Percentiles rank a stretch among this genome's conserved stretches.
Conservation (phyloP, 768 basidiomycete species). For the Russula vinacea region DNA sequence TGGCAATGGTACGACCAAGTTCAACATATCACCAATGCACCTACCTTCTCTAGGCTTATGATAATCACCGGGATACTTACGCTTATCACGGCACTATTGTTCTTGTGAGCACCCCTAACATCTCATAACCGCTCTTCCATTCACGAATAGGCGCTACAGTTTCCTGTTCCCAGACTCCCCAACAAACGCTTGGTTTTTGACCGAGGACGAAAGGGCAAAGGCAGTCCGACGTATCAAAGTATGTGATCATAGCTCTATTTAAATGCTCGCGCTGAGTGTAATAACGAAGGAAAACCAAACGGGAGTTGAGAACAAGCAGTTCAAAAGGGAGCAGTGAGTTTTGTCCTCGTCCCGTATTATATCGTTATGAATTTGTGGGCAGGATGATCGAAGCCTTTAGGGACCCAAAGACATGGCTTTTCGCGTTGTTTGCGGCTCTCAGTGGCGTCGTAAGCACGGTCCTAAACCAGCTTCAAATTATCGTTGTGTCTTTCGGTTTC, state of each 20-base stretch:
- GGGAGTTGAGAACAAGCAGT: conserved; percentile 77
- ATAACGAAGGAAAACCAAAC: conserved; percentile 62
- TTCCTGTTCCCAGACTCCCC: conserved; percentile 76
- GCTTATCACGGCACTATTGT: conserved; percentile 47
- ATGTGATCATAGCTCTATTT: neutral
- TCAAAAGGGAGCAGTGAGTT: conserved; percentile 74
- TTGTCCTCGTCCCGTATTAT: neutral
- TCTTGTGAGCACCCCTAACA: conserved; percentile 46
- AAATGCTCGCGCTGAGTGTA: neutral
- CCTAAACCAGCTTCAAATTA: conserved; percentile 64
- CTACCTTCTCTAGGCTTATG: conserved; percentile 51
- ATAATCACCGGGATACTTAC: conserved; percentile 64
- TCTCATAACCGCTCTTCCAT: neutral
- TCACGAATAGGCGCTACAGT: conserved; percentile 38
- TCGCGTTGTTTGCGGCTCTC: conserved; percentile 61
- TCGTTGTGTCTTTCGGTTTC: conserved; percentile 66
- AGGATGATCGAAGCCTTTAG: conserved; percentile 66
- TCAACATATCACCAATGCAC: conserved; percentile 1
- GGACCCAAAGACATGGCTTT: conserved; percentile 76
- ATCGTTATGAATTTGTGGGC: neutral
- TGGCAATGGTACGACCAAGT: conserved; percentile 62
- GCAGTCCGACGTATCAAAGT: conserved; percentile 67
- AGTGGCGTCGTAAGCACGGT: conserved; percentile 62
- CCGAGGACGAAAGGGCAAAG: conserved; percentile 55
- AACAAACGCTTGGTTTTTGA: conserved; percentile 71